A percentile compares a stretch with the other conserved stretches of the same genome.
Evolutionary conservation across 768 basidiomycete genomes (phyloP).

Genomic region (Cubamyces lactineus): DNA sequence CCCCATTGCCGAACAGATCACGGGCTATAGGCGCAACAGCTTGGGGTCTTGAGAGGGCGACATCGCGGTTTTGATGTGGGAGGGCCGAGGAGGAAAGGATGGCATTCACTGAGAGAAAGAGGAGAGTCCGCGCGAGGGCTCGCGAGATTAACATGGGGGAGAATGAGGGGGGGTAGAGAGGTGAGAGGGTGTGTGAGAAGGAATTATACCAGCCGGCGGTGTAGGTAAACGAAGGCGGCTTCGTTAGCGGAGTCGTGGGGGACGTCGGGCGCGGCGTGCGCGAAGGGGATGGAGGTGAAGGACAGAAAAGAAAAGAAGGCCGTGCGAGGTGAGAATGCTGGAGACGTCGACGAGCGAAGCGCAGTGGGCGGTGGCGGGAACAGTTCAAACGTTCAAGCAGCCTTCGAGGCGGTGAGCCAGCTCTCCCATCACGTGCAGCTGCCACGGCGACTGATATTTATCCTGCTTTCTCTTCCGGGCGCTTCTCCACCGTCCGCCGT

Average conservation of each 20-base stretch:
- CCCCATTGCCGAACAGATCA: conserved; percentile 1
- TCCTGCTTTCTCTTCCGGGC: conserved; percentile 8
- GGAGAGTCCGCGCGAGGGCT: conserved; percentile 29
- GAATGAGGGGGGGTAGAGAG: conserved; percentile 8
- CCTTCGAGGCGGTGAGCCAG: conserved; percentile 25
- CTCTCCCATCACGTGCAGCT: conserved; percentile 27
- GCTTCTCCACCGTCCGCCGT: conserved; percentile 4
- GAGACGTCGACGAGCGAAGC: conserved; percentile 13
- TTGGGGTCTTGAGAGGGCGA: conserved; percentile 2
- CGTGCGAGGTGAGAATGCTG: conserved; percentile 6
- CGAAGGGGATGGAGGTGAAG: conserved; percentile 12
- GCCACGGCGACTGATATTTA: conserved; percentile 25
- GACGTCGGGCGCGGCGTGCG: conserved; percentile 20
- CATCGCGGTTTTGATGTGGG: conserved; percentile 26
- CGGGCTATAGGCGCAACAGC: background rate
- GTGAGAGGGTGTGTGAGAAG: conserved; percentile 7
- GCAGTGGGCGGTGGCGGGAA: conserved; percentile 16
- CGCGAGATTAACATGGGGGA: conserved; percentile 27
- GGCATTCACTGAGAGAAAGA: conserved; percentile 35
- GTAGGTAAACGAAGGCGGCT: conserved; percentile 21
- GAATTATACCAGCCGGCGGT: conserved; percentile 27
- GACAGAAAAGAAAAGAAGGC: conserved; percentile 16
- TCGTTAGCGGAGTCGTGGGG: conserved; percentile 19
- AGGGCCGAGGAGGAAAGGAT: conserved; percentile 33
- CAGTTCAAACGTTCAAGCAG: conserved; percentile 4